phyloP scores from a whole-genome alignment of 2,329 filamentous ascomycete genomes.

The Dactylellina cionopaga region DNA sequence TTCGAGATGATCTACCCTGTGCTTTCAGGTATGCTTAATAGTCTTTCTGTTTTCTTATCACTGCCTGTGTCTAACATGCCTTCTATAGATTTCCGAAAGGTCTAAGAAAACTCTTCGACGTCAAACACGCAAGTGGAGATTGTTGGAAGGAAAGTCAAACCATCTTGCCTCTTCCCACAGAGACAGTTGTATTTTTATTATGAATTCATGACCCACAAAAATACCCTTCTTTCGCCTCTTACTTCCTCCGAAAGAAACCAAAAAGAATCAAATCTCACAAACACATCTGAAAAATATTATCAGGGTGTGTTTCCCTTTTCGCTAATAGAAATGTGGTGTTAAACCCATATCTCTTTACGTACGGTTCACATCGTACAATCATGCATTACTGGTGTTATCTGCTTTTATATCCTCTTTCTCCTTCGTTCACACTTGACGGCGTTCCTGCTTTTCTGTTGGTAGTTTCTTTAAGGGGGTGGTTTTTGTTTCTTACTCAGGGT shows the following conservation, averaged over 20 bases:
- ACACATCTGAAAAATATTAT: slow-evolving; percentile 30
- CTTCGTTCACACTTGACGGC: slow-evolving; percentile 42
- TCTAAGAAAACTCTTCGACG: slow-evolving; percentile 60
- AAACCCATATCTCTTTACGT: slow-evolving; percentile 26
- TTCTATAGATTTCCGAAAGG: slow-evolving; percentile 71
- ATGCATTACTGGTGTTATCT: slow-evolving; percentile 52
- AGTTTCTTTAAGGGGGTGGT: slow-evolving; percentile 21
- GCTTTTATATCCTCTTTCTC: slow-evolving; percentile 21
- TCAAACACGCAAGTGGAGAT: slow-evolving; percentile 35
- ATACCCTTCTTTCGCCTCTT: slow-evolving; percentile 32
- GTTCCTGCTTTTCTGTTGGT: slow-evolving; percentile 29
- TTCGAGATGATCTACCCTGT: slow-evolving; percentile 98
- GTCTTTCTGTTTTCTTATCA: slow-evolving; percentile 55
- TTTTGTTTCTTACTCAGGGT: slow-evolving; percentile 3
- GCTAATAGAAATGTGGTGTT: slow-evolving; percentile 43
- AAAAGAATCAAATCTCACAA: slow-evolving; percentile 11
- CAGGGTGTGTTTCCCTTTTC: slow-evolving; percentile 12
- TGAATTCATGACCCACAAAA: slow-evolving; percentile 49
- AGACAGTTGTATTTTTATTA: slow-evolving; percentile 52
- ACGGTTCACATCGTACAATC: slow-evolving; percentile 38
- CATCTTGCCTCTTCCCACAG: slow-evolving; percentile 33
- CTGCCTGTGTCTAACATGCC: slow-evolving; percentile 52
- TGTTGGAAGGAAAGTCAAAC: slow-evolving; percentile 24
- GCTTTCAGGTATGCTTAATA: slow-evolving; percentile 75
- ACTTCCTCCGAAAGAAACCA: slow-evolving; percentile 8